Evolutionary conservation across 2,329 filamentous ascomycete species (phyloP), one percentile per base, ranked within the genome.

Genomic region (Mycogone perniciosa): DNA sequence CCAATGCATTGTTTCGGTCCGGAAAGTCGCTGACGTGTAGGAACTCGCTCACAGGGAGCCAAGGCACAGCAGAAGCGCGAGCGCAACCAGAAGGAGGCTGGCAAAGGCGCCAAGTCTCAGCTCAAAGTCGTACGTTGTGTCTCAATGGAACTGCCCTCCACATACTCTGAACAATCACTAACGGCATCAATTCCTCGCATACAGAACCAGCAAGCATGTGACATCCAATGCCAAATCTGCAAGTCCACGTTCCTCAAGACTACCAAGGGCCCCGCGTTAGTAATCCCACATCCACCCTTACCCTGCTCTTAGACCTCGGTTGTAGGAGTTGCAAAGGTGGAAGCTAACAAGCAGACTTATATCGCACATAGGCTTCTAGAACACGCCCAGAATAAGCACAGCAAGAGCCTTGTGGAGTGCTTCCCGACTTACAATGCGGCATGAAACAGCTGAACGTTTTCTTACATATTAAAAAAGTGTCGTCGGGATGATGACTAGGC

Each of bases 161-260:
- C n/a, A 37, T 44, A 13, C n/a, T 7, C 27, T 6, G 29, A 27
- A 8, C 13, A 46, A 29, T 46, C 20, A 3, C 29, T 11, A 7
- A 10, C 20, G 7, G 13, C 20, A 35, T 20, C 11, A 9, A 31
- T 34, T 48, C 26, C 43, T 31, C 13, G 41, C n/a, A n/a, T 6
- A 38, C 7, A 88, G 84, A 90, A 90, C 73, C 76, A 79, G 60
- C 76, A 84, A 59, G 86, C 87, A 53, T 86, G 83, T 75, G 84
- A 80, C 64, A 88, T 90, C 69, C 84, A 88, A 69, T 91, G 87
- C 77, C 72, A 80, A 59, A 75, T 82, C 62, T 91, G 87, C 85
- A 86, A 84, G 71, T 80, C 85, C 60, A 87, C 85, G 31, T 90
- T 91, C 73, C 78, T 90, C 60, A 85, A 85, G 75, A 91, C 87